phyloP scores from a whole-genome alignment of 2,329 filamentous ascomycete genomes.

The Fusarium sp. region DNA sequence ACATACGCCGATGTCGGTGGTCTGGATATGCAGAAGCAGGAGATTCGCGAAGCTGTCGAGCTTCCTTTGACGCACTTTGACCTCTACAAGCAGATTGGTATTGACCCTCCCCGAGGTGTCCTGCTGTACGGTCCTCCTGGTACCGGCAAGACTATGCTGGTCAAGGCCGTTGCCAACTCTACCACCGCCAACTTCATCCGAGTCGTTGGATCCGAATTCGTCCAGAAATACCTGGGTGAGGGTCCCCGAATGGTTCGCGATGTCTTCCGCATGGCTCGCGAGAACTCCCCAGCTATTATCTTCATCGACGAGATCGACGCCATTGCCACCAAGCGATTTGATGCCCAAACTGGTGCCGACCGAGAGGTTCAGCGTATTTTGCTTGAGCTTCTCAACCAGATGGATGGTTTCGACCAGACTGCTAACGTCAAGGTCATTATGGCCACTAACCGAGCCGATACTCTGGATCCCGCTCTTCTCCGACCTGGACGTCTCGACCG shows the following conservation, averaged over 20 bases:
- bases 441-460: conserved; percentile 99
- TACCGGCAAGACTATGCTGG: conserved; percentile 96
- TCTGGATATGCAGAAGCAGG: conserved; percentile 99
- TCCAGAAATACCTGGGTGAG: conserved; percentile 98
- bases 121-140: conserved; percentile 96
- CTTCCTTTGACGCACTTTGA: conserved; percentile 97
- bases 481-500: conserved; percentile 95
- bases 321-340: conserved; percentile 98
- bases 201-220: conserved; percentile 97
- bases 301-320: conserved; percentile 99
- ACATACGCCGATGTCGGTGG: conserved; percentile 98
- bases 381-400: conserved; percentile 97
- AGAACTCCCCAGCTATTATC: conserved; percentile 98
- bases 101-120: conserved; percentile 96
- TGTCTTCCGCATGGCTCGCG: conserved; percentile 98
- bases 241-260: conserved; percentile 99
- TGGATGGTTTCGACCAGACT: conserved; percentile 99
- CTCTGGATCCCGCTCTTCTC: conserved; percentile 92
- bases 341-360: conserved; percentile 97
- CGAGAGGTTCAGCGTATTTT: conserved; percentile 99
- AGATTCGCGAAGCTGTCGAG: conserved; percentile 98
- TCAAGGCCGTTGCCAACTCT: conserved; percentile 98
- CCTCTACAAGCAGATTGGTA: conserved; percentile 99
- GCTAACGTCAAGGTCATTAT: conserved; percentile 99
- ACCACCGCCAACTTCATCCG: conserved; percentile 99